Base-by-base conservation (phyloP, 768 basidiomycete genomes). In the Hygrocybe punicea region DNA sequence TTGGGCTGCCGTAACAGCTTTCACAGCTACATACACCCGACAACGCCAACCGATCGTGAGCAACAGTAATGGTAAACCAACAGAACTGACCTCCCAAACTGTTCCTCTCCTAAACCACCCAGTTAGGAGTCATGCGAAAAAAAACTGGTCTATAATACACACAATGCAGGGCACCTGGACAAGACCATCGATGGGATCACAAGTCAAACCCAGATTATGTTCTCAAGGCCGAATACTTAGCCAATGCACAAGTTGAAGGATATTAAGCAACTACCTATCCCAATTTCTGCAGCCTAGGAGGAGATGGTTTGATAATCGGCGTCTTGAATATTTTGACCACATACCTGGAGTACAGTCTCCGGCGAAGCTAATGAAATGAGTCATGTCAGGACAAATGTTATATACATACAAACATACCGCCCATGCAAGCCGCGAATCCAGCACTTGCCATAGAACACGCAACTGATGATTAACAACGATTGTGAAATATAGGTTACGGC, bases 101-200 rank as follows among this genome's bases (percentile, higher is more conserved):
- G 67, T 93, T 93, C 29, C 92, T 83, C 71, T 92, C 89, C 86
- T 88, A 62, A 8, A 25, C 46, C 24, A 35, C 14, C 35, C 55
- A 16, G 59, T 55, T n/a, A 57, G 47, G 4, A 2, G 3, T 3
- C 14, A 6, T 23, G 19, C 29, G 17, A 53, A 24, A 37, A 23
- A 37, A 46, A 34, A 11, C 13, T 21, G 50, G n/a, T 37, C 33
- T 23, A 24, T 17, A 36, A 34, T 50, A 73, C 87, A 65, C 71
- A 93, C 93, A 57, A 97, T 97, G 68, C 96, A 98, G 6, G 95
- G 95, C 7, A 97, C 92, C 69, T 97, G 93, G 2, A 96, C 93
- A 10, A 95, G 79, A 0, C 93, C 93, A 62, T 92, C 91, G 55
- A 93, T 91, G 5, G 95, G 95, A 70, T 97, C 94, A 66, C 95